Conservation (phyloP, 2,329 filamentous ascomycete genomes). For the Teratosphaeria pseudoeucalypti region DNA sequence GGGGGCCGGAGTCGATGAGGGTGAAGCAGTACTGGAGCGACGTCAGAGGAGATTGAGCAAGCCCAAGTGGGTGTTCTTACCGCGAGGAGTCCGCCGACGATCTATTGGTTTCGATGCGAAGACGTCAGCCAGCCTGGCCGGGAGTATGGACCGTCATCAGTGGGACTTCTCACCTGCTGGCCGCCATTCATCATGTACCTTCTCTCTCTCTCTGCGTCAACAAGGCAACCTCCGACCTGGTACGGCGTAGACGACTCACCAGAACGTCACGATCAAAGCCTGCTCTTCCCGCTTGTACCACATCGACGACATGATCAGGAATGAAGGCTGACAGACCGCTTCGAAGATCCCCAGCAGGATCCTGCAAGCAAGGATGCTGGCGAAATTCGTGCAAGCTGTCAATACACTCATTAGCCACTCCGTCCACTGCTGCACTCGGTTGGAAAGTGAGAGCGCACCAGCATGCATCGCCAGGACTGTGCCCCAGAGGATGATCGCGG, state of each 20-base stretch:
- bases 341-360: conserved; percentile 46
- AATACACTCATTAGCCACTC: neutral
- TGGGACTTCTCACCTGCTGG: conserved; percentile 39
- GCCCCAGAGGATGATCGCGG: conserved; percentile 29
- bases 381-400: conserved; percentile 28
- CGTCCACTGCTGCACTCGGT: neutral
- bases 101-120: conserved; percentile 17
- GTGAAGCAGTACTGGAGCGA: conserved; percentile 49
- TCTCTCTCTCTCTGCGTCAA: neutral
- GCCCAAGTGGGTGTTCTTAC: neutral
- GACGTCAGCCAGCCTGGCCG: neutral
- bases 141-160: neutral
- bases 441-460: neutral
- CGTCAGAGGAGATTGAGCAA: neutral
- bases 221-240: neutral
- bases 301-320: neutral
- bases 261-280: conserved; percentile 23
- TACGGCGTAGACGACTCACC: neutral
- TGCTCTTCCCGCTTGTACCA: conserved; percentile 51
- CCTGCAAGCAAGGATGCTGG: conserved; percentile 43
- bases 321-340: conserved; percentile 22
- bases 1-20: conserved; percentile 16
- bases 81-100: conserved; percentile 48
- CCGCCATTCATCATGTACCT: conserved; percentile 42
- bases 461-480: neutral